Evolutionary conservation across 1,284 basidiomycete genomes (phyloP).

Genomic region (Fomitiporia mediterranea): DNA sequence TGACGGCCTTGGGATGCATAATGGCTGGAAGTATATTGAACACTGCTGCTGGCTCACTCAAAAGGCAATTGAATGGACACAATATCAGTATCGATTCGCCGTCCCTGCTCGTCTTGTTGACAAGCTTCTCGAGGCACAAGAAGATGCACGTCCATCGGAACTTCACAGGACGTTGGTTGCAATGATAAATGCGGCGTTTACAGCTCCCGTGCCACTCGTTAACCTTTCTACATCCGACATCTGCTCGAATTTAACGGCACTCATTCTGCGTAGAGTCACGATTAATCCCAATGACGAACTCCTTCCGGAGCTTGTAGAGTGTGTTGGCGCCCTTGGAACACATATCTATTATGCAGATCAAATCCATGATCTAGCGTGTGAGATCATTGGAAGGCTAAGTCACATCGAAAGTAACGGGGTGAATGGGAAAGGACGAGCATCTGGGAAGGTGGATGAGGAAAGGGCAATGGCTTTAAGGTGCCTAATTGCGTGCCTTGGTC

Average conservation of each 20-base stretch:
- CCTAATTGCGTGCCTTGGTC: constrained; percentile 66
- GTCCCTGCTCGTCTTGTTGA: constrained; percentile 86
- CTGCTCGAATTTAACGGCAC: constrained; percentile 68
- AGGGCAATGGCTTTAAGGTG: constrained; percentile 70
- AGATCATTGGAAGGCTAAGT: constrained; percentile 76
- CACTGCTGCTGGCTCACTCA: constrained; percentile 83
- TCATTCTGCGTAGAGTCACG: constrained; percentile 70
- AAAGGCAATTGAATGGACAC: constrained; percentile 77
- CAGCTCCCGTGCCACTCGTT: constrained; percentile 76
- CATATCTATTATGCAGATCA: constrained; percentile 97
- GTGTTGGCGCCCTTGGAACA: constrained; percentile 79
- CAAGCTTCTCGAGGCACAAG: constrained; percentile 66
- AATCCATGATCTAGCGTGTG: constrained; percentile 88
- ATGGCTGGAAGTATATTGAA: constrained; percentile 68
- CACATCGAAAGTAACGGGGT: constrained; percentile 64
- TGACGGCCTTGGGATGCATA: constrained; percentile 56
- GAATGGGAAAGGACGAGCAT: constrained; percentile 40
- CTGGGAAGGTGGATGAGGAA: constrained; percentile 36
- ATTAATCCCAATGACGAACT: constrained; percentile 64
- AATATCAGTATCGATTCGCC: constrained; percentile 89
- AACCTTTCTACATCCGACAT: constrained; percentile 92
- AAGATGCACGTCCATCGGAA: constrained; percentile 44
- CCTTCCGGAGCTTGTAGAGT: constrained; percentile 69
- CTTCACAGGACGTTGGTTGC: constrained; percentile 69
- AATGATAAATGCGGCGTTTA: constrained; percentile 85